These are phyloP conservation scores for Porcisia hertigi DNA, from an alignment of 208 protist genomes.

Conservation along the genomic window DNA sequence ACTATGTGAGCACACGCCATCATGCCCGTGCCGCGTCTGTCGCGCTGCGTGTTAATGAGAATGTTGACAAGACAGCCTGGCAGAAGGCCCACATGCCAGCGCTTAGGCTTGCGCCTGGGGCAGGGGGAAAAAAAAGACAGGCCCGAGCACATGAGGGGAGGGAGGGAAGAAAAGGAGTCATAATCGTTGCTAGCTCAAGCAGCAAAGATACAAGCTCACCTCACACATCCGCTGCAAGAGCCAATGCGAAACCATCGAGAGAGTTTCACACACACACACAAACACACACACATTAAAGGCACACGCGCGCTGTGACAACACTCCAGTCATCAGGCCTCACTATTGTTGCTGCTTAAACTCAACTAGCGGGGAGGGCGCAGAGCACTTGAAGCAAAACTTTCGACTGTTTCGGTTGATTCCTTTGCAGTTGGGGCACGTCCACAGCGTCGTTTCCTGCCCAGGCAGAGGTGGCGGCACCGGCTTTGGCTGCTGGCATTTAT, in stretches of 20 bases:
- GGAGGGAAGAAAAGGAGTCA: background rate
- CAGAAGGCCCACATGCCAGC: no score
- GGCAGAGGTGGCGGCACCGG: constrained; percentile 72
- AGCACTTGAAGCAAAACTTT: constrained; percentile 90
- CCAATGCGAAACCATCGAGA: background rate
- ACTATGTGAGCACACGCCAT: no score
- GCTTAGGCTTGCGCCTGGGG: no score
- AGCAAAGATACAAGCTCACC: background rate
- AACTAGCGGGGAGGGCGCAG: constrained; percentile 59
- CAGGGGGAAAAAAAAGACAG: background rate
- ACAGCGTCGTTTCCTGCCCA: constrained; percentile 80
- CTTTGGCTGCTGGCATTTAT: constrained; percentile 89
- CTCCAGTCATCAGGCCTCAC: background rate
- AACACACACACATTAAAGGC: background rate
- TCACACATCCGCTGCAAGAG: background rate
- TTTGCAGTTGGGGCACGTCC: constrained; percentile 87
- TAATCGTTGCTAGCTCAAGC: background rate
- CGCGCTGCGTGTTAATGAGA: background rate
- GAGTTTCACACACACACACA: background rate
- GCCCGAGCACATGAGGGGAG: background rate
- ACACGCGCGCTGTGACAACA: background rate
- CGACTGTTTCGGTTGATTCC: constrained; percentile 73
- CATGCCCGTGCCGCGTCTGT: background rate
- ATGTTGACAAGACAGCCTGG: no score
- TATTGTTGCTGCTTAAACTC: constrained; percentile 65